phyloP scores from a whole-genome alignment of 768 basidiomycete species.

The Calocybe gangraenosa region DNA sequence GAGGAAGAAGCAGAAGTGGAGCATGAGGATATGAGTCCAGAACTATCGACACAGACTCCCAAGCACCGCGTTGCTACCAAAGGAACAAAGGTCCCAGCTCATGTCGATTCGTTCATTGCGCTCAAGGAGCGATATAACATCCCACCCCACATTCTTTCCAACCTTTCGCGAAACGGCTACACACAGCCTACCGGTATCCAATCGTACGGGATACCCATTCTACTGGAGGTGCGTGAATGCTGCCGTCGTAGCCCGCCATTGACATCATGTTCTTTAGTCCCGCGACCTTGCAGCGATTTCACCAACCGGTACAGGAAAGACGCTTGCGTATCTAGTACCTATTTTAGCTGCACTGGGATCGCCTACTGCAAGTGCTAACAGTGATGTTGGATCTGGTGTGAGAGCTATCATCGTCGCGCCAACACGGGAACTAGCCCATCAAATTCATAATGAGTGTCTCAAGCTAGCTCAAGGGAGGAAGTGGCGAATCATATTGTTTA shows the following conservation, averaged over 20 bases:
- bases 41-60: slow-evolving; percentile 18
- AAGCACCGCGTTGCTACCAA: slow-evolving; percentile 72
- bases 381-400: slow-evolving; percentile 50
- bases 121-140: slow-evolving; percentile 56
- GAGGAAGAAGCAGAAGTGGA: slow-evolving; percentile 20
- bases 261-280: slow-evolving; percentile 35
- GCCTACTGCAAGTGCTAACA: slow-evolving; percentile 48
- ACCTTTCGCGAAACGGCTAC: slow-evolving; percentile 59
- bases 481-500: slow-evolving; percentile 80
- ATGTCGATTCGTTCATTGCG: slow-evolving; percentile 53
- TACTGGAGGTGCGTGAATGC: slow-evolving; percentile 58
- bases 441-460: slow-evolving; percentile 88
- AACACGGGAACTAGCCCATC: slow-evolving; percentile 92
- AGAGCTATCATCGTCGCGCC: slow-evolving; percentile 84
- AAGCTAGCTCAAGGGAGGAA: slow-evolving; percentile 78
- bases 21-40: slow-evolving; percentile 13
- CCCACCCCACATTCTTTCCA: slow-evolving; percentile 56
- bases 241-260: not conserved
- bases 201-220: slow-evolving; percentile 71
- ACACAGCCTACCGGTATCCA: slow-evolving; percentile 77
- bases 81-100: slow-evolving; percentile 64
- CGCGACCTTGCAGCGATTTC: slow-evolving; percentile 93
- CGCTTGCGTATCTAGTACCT: slow-evolving; percentile 86
- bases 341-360: slow-evolving; percentile 57
- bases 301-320: slow-evolving; percentile 97